Conservation (phyloP, 495 filamentous ascomycete genomes). For the Letharia columbiana region DNA sequence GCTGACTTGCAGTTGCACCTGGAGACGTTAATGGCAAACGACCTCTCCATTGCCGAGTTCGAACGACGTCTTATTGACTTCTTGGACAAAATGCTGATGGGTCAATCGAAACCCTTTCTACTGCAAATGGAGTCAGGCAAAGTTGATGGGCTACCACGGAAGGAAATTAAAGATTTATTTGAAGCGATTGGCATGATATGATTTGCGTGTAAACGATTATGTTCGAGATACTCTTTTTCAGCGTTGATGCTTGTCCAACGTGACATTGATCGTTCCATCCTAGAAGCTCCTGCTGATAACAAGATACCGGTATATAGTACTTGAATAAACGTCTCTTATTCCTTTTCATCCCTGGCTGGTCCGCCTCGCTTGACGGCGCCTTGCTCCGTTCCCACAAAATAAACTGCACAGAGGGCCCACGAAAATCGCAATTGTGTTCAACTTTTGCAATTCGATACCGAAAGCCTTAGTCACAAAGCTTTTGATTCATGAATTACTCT, state of each 20-base stretch:
- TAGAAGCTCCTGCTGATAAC: background rate
- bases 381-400: too few relatives aligned
- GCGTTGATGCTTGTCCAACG: background rate
- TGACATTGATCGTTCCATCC: background rate
- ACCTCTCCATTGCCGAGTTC: slow-evolving; percentile 23
- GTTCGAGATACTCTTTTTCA: slow-evolving; percentile 6
- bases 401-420: too few relatives aligned
- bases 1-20: slow-evolving; percentile 16
- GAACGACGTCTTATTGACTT: slow-evolving; percentile 27
- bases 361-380: background rate
- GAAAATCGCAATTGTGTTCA: too few relatives aligned
- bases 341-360: background rate
- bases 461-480: too few relatives aligned
- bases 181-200: slow-evolving; percentile 28
- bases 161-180: slow-evolving; percentile 33
- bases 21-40: slow-evolving; percentile 1
- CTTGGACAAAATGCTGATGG: slow-evolving; percentile 32
- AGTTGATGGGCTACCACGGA: slow-evolving; percentile 30
- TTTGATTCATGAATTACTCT: too few relatives aligned
- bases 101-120: slow-evolving; percentile 35
- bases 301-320: background rate
- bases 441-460: too few relatives aligned
- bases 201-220: slow-evolving; percentile 3
- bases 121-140: slow-evolving; percentile 40
- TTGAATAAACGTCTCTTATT: background rate